Percentiles rank a stretch among this genome's conserved stretches.
Conservation (phyloP, 345 rosid species). For the Angophora floribunda region DNA sequence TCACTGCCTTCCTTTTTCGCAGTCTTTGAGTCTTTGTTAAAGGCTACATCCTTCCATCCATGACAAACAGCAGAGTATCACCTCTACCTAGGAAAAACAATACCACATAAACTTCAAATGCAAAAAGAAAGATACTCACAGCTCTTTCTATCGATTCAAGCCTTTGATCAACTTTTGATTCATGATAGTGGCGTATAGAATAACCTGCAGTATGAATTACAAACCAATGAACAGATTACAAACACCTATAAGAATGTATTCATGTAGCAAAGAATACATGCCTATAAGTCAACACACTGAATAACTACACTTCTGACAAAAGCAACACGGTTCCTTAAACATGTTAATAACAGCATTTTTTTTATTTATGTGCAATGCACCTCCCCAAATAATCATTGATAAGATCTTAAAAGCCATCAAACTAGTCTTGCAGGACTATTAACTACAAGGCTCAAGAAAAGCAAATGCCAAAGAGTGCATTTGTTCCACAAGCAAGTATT, state of each 20-base stretch:
- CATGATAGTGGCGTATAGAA: conserved; percentile 45
- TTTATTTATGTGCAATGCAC: not conserved
- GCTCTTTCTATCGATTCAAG: conserved; percentile 64
- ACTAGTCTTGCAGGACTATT: not conserved
- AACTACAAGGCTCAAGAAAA: not conserved
- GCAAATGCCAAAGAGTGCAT: not conserved
- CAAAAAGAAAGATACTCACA: conserved; percentile 27
- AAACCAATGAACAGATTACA: not conserved
- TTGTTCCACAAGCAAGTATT: not conserved
- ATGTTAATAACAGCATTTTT: not conserved
- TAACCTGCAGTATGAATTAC: conserved; percentile 38
- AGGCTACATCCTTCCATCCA: not conserved
- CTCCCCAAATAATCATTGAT: not conserved
- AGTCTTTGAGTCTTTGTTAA: not conserved
- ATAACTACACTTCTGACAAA: not conserved
- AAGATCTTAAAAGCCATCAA: not conserved
- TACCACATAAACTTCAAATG: not conserved
- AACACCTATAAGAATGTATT: not conserved
- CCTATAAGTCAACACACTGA: not conserved
- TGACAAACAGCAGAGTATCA: not conserved
- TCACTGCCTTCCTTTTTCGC: not conserved
- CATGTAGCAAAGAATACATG: not conserved
- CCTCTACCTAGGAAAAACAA: not conserved
- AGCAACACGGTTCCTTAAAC: not conserved
- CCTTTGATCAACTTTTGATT: conserved; percentile 47